Evolutionary conservation across 2,329 filamentous ascomycete species (phyloP).

Genomic region (Sclerotinia glacialis): DNA sequence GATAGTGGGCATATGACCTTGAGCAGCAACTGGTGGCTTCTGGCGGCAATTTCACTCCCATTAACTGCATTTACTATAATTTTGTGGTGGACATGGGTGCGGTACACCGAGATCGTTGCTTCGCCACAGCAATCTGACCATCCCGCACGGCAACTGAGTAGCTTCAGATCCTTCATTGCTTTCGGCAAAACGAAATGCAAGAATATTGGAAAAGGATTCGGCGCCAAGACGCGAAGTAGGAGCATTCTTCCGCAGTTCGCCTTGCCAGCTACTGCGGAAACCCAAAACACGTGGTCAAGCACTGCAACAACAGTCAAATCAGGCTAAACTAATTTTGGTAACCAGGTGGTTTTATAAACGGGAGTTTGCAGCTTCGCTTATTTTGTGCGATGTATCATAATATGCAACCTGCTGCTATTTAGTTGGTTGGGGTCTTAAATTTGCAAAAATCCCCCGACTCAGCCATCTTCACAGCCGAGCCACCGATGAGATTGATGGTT

Average conservation of each 20-base stretch:
- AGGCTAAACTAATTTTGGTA: not conserved
- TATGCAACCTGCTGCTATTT: too few relatives aligned
- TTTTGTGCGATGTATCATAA: too few relatives aligned
- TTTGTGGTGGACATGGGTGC: slow-evolving; percentile 31
- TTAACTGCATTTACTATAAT: slow-evolving; percentile 29
- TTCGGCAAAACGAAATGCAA: not conserved
- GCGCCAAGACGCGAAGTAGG: too few relatives aligned
- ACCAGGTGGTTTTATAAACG: too few relatives aligned
- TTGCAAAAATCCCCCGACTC: too few relatives aligned
- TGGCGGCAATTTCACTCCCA: slow-evolving; percentile 30
- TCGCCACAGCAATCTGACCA: not conserved
- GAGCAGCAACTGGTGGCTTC: slow-evolving; percentile 26
- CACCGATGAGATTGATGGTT: too few relatives aligned
- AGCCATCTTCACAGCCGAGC: too few relatives aligned
- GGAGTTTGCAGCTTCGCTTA: too few relatives aligned
- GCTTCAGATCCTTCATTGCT: not conserved
- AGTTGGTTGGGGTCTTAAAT: too few relatives aligned
- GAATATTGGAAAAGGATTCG: not conserved
- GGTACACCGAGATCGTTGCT: slow-evolving; percentile 17
- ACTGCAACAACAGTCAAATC: slow-evolving; percentile 21
- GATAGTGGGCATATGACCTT: slow-evolving; percentile 25
- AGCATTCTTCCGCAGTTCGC: too few relatives aligned
- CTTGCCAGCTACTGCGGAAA: slow-evolving; percentile 6
- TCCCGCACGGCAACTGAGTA: not conserved
- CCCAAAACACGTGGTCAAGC: slow-evolving; percentile 20